These are phyloP conservation scores for Syzygium aromaticum DNA, from an alignment of 345 rosid species.

Conservation along the genomic window DNA sequence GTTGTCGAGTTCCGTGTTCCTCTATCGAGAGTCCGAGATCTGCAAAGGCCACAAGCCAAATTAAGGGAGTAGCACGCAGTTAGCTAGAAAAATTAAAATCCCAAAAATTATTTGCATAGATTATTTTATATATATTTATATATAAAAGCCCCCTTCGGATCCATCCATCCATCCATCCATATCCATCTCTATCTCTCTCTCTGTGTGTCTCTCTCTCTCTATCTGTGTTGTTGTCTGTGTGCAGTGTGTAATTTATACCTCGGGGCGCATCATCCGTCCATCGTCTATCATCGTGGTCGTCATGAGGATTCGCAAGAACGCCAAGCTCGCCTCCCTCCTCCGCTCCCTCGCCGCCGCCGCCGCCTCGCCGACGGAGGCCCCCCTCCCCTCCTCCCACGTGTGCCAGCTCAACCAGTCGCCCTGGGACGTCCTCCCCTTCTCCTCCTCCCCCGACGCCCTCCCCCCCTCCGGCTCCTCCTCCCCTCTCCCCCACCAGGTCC, in stretches of 20 bases:
- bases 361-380: constrained; percentile 29
- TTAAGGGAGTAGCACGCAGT: not conserved
- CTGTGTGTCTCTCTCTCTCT: not conserved
- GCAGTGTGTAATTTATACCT: not conserved
- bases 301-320: constrained; percentile 97
- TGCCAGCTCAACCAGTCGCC: constrained; percentile 97
- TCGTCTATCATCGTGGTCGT: not conserved
- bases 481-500: constrained; percentile 27
- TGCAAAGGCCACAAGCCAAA: not conserved
- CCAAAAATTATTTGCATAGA: too few relatives aligned
- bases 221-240: not conserved
- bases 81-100: not conserved
- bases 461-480: not conserved
- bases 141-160: not conserved
- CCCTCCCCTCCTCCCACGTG: constrained; percentile 39
- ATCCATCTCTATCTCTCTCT: not conserved
- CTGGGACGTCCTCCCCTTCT: constrained; percentile 79
- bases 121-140: not conserved
- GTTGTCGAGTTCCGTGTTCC: not conserved
- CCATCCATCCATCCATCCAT: not conserved
- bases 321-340: constrained; percentile 39
- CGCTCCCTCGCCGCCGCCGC: constrained; percentile 8
- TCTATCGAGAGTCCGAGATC: not conserved
- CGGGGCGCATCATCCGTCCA: not conserved
- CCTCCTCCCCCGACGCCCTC: constrained; percentile 12